A percentile compares a stretch with the other conserved stretches of the same genome.
Conservation (phyloP, 139 green algal species). For the Micractinium conductrix region DNA sequence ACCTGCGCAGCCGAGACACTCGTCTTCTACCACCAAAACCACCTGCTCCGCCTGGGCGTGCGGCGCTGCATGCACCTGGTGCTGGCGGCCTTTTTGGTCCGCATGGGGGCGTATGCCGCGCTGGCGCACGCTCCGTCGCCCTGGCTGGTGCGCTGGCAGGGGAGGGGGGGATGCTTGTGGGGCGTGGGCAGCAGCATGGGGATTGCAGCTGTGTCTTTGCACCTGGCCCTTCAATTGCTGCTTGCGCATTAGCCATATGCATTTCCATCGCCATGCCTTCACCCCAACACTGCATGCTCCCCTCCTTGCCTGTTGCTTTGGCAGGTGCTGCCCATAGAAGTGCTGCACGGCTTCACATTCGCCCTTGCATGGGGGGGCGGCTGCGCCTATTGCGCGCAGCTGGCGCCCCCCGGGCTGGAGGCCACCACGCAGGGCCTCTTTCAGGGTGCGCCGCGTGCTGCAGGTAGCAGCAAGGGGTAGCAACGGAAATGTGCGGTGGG, state of each 20-base stretch:
- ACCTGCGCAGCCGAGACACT: conserved; percentile 45
- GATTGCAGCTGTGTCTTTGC: neutral
- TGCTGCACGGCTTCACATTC: conserved; percentile 62
- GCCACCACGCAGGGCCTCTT: conserved; percentile 52
- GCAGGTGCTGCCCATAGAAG: conserved; percentile 51
- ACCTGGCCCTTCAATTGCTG: neutral
- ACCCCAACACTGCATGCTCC: neutral
- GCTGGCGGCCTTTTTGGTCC: conserved; percentile 48
- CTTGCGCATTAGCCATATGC: neutral
- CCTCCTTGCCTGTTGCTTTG: neutral
- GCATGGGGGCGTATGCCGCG: conserved; percentile 40
- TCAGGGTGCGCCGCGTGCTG: conserved; percentile 35
- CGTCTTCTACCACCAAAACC: conserved; percentile 43
- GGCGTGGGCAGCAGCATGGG: neutral
- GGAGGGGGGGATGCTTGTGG: neutral
- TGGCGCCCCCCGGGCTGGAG: conserved; percentile 51
- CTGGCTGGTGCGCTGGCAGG: conserved; percentile 24
- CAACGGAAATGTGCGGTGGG: no score
- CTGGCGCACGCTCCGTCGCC: conserved; percentile 31
- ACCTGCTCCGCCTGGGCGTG: conserved; percentile 39
- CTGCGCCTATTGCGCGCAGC: conserved; percentile 37
- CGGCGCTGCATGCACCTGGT: conserved; percentile 44
- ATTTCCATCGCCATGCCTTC: neutral
- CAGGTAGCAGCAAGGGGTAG: no score
- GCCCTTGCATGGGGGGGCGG: conserved; percentile 46